Evolutionary conservation across 768 basidiomycete genomes (phyloP), one percentile per base, ranked within the genome.

Genomic region (Leccinum truebloodii): DNA sequence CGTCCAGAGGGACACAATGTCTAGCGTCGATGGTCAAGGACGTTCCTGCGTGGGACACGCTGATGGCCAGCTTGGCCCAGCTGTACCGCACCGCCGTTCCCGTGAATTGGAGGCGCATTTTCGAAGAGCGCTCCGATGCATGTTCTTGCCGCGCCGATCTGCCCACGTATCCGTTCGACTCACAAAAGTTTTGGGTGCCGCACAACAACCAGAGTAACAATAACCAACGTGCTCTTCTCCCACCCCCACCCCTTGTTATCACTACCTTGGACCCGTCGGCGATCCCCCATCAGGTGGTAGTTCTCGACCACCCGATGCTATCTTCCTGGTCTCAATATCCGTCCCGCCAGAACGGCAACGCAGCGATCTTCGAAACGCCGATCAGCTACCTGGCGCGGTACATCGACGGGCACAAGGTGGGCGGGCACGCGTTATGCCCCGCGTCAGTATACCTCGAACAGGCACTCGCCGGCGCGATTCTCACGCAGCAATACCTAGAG

Each of bases 391-490:
- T 89, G 7, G 77, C 76, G 14, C 60, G 65, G 14, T 79, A 77
- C 59, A 84, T 90, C 7, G 61, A 70, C 22, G 86, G 87, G 0
- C 88, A 90, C 59, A 75, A 67, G n/a, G 86, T 89, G 7, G 81
- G 77, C 6, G 83, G 79, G 4, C 58, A 78, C 35, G 76, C 84
- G 0, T 76, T 88, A 5, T 89, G 87, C 63, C 87, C 88, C 10
- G 88, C 85, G 1, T 88, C 86, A 0, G 80, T 88, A 2, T 88
- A 88, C 63, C 67, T 85, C 13, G 86, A 89, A 63, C 79, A 84
- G 46, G 82, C 77, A 0, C 71, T 82, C 37, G 79, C 82, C 6
- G 82, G 80, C 1, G 73, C 83, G 12, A 59, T 74, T 32, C 74
- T 82, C 34, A 66, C 78, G 4, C 68, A 69, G 26, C 69, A 69